Evolutionary conservation across 257 asterid genomes (phyloP), one percentile per base, ranked within the genome.

Genomic region (Paraleonurus japonicus): DNA sequence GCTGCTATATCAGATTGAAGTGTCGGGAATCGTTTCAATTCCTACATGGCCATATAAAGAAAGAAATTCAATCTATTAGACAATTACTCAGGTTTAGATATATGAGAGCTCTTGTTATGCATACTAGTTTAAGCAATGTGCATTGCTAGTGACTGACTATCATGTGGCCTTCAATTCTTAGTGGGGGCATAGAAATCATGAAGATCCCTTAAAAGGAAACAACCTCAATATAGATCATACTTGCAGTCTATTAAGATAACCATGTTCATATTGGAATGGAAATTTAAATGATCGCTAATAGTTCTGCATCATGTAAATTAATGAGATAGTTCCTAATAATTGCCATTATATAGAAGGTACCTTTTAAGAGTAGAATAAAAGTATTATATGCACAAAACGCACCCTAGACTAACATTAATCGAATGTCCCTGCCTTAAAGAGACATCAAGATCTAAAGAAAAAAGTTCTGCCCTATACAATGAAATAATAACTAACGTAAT

Each of bases 1-100:
- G 92, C 82, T 74, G 99, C 99, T 81, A 94, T 94, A 60, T 95
- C 98, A 61, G 95, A 60, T 75, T 95, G 96, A 69, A 95, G 93
- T 2, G 96, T 79, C 0, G 98, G 98, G 83, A 95, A 95, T 65
- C 99, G 83, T 70, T 89, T 95, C 90, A 92, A 55, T 80, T 95
- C 98, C 96, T 95, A 74, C 76, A 73, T 39, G 54, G 53, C 19
- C 74, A 50, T 33, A 61, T 67, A 12, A 61, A 61, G 61, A 24
- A 37, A 55, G 11, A 41, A 67, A 62, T 45, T 13, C 19, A 10
- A 17, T 30, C 26, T 61, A 41, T 51, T 28, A 22, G 23, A 67
- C 59, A 66, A 57, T 8, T 55, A 16, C 27, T 23, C 11, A 17
- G 50, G 51, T 28, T 37, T 26, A 64, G 23, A 28, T 59, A 26